Evolutionary conservation across 495 filamentous ascomycete genomes (phyloP), one percentile per base, ranked within the genome.

Genomic region (Umbilicaria muhlenbergii): DNA sequence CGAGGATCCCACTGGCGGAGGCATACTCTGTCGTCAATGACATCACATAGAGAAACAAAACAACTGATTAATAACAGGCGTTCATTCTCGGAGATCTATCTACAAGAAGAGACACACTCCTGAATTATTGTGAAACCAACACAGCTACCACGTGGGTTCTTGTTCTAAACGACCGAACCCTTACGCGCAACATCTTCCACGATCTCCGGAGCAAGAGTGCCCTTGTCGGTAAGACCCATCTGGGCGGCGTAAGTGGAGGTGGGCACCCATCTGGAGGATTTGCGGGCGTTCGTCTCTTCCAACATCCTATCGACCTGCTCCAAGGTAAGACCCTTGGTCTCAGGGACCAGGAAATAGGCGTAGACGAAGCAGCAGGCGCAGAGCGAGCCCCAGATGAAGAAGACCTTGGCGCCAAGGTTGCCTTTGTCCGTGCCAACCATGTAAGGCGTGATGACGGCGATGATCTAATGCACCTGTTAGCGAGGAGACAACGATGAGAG

Each of bases 271-370:
- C 71, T 74, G 58, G 67, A 56, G 41, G 80, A 84, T 13, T 72
- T 80, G 18, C 77, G 61, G n/a, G 84, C 78, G 1, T 70, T 81
- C 5, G 74, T 74, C 66, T 88, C 83, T 59, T 84, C 83, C 59
- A 88, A 65, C 83, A 89, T 85, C 53, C 70, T 70, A 63, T 87
- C 83, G 49, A 89, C 78, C 58, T 89, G 82, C 61, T 89, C 83
- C 40, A 87, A 77, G n/a, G 80, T 77, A 14, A 89, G 69, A 43
- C 81, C 81, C 69, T 85, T 86, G 55, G 82, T 86, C 69, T 87
- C 82, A 24, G 78, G 77, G 14, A 87, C 67, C 36, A 85, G 63
- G 66, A 81, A 74, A 66, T 75, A 86, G 41, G 80, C 73, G 66
- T 78, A 86, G 53, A 83, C 17, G 45, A 80, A 65, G 50, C 73